phyloP scores from a whole-genome alignment of 192 early-diverging fungal genomes.

The Coemansia sp. region DNA sequence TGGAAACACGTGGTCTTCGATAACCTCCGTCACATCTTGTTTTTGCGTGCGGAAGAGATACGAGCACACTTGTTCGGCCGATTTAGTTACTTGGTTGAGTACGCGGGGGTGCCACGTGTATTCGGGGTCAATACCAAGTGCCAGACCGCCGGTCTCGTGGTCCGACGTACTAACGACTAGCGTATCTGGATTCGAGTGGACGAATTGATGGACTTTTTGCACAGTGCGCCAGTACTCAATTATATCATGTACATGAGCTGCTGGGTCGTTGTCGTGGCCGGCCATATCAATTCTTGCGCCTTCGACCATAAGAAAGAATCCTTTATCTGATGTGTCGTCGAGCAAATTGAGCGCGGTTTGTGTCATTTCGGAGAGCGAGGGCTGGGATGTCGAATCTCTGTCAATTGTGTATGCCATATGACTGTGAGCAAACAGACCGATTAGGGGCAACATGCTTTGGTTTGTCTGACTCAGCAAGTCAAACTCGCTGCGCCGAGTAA shows the following conservation, averaged over 20 bases:
- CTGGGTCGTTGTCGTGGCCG: slow-evolving; percentile 61
- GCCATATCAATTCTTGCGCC: slow-evolving; percentile 64
- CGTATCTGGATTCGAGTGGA: slow-evolving; percentile 52
- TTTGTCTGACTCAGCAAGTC: slow-evolving; percentile 16
- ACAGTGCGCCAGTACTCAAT: slow-evolving; percentile 60
- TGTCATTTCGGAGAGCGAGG: slow-evolving; percentile 58
- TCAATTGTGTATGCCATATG: slow-evolving; percentile 60
- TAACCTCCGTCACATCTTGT: not conserved
- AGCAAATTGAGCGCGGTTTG: slow-evolving; percentile 39
- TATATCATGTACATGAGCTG: slow-evolving; percentile 60
- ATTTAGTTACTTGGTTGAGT: slow-evolving; percentile 23
- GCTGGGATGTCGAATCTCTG: slow-evolving; percentile 39
- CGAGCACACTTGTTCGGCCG: slow-evolving; percentile 35
- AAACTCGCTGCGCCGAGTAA: slow-evolving; percentile 18
- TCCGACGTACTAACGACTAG: slow-evolving; percentile 60
- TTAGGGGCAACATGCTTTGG: slow-evolving; percentile 25
- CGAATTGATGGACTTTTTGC: slow-evolving; percentile 47
- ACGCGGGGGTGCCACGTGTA: slow-evolving; percentile 57
- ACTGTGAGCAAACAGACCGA: slow-evolving; percentile 50
- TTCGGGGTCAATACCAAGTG: slow-evolving; percentile 51
- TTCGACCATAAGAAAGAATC: slow-evolving; percentile 65
- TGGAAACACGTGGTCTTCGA: slow-evolving; percentile 18
- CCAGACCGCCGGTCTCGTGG: slow-evolving; percentile 65
- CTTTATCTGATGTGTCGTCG: slow-evolving; percentile 1
- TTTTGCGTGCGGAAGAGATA: slow-evolving; percentile 2